These are phyloP conservation scores for Exophiala lecanii-corni DNA, from an alignment of 2,329 filamentous ascomycete genomes.

Conservation along the genomic window DNA sequence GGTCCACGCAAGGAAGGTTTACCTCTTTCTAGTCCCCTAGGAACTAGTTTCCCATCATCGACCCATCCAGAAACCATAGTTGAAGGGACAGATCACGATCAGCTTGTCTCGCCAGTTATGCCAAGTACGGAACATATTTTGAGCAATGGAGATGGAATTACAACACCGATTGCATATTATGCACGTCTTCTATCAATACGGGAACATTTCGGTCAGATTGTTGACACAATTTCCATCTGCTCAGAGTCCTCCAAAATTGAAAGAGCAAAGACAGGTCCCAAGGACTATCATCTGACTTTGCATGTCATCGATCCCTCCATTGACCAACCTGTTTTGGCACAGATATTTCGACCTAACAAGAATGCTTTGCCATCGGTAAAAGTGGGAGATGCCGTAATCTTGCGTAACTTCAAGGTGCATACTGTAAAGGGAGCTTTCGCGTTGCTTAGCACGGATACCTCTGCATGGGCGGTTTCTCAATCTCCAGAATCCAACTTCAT, in stretches of 20 bases:
- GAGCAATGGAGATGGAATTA: slow-evolving; percentile 29
- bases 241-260: slow-evolving; percentile 27
- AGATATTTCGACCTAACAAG: slow-evolving; percentile 40
- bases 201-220: slow-evolving; percentile 37
- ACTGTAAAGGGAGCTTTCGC: slow-evolving; percentile 37
- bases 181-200: slow-evolving; percentile 39
- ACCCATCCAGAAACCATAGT: background rate
- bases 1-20: slow-evolving; percentile 10
- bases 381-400: slow-evolving; percentile 40
- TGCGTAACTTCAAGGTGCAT: slow-evolving; percentile 44
- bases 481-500: slow-evolving; percentile 27
- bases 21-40: background rate
- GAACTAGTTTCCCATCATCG: slow-evolving; percentile 2
- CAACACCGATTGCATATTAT: slow-evolving; percentile 41
- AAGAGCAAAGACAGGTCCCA: slow-evolving; percentile 35
- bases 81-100: background rate
- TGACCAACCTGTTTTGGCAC: slow-evolving; percentile 33
- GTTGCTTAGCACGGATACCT: slow-evolving; percentile 39
- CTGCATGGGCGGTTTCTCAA: slow-evolving; percentile 45
- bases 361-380: slow-evolving; percentile 34
- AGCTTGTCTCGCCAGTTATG: background rate
- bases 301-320: slow-evolving; percentile 41
- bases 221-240: slow-evolving; percentile 42
- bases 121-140: background rate
- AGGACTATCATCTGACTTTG: slow-evolving; percentile 39